Evolutionary conservation across 495 filamentous ascomycete genomes (phyloP).

Genomic region (Thozetella sp.): DNA sequence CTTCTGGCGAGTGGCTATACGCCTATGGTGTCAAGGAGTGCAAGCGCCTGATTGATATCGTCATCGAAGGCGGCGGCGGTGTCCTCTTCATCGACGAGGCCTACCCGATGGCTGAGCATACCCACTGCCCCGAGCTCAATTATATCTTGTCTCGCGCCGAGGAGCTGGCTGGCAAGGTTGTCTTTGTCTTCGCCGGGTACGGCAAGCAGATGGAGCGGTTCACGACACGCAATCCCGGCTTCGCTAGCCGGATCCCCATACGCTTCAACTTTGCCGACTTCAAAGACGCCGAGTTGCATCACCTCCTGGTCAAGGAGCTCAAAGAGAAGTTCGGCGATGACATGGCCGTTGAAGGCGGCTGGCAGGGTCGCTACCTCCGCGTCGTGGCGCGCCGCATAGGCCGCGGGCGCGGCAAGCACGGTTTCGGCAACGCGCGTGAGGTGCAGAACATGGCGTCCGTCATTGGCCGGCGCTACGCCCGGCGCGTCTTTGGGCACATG

Average conservation of each 20-base stretch:
- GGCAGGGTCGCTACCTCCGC: conserved; percentile 63
- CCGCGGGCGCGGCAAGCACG: conserved; percentile 60
- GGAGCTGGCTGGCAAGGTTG: conserved; percentile 72
- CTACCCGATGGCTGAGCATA: conserved; percentile 64
- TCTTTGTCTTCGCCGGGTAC: conserved; percentile 80
- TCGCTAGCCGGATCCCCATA: conserved; percentile 72
- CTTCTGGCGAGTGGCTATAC: conserved; percentile 68
- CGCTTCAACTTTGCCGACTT: conserved; percentile 71
- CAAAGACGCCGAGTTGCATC: conserved; percentile 62
- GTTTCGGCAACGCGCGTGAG: conserved; percentile 74
- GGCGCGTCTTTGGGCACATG: conserved; percentile 44
- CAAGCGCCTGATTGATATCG: conserved; percentile 58
- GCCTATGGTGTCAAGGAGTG: conserved; percentile 59
- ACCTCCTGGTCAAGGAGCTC: conserved; percentile 55
- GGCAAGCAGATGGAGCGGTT: conserved; percentile 78
- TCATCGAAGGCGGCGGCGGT: conserved; percentile 64
- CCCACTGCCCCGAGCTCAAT: conserved; percentile 54
- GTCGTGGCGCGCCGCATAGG: conserved; percentile 66
- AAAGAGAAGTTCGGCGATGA: conserved; percentile 40
- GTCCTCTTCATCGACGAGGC: conserved; percentile 82
- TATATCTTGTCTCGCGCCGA: conserved; percentile 77
- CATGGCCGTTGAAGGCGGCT: conserved; percentile 64
- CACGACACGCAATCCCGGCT: conserved; percentile 75
- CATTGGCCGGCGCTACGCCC: conserved; percentile 60
- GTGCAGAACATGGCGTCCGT: conserved; percentile 60